Conservation (phyloP, 345 rosid genomes). For the Euphorbia peplus region DNA sequence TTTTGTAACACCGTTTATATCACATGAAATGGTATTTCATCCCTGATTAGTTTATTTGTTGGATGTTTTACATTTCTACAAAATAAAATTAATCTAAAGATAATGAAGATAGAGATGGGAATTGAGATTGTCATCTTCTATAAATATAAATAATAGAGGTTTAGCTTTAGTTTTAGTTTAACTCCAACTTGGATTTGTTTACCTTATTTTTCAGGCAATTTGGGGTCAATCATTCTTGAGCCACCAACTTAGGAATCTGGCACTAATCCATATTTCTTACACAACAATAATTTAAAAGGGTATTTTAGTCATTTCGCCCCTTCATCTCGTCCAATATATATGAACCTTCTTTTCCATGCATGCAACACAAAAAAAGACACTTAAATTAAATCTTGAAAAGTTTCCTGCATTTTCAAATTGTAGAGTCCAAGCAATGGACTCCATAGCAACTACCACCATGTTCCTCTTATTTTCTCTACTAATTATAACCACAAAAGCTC, state of each 20-base stretch:
- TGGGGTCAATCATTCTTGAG: not conserved
- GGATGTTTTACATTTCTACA: too few relatives aligned
- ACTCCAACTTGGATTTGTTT: too few relatives aligned
- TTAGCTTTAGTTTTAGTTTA: too few relatives aligned
- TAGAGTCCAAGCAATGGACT: conserved; percentile 42
- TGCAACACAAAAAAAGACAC: too few relatives aligned
- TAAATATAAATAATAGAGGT: too few relatives aligned
- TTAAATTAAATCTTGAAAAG: not conserved
- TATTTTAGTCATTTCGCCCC: conserved; percentile 23
- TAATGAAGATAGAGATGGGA: too few relatives aligned
- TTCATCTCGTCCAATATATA: conserved; percentile 11
- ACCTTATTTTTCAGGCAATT: too few relatives aligned
- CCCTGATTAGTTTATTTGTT: too few relatives aligned
- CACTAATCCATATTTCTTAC: not conserved
- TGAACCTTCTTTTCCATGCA: conserved; percentile 19
- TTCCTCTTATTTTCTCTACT: conserved; percentile 41
- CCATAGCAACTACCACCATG: conserved; percentile 1
- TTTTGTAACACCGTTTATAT: too few relatives aligned
- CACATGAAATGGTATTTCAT: too few relatives aligned
- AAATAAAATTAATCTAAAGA: too few relatives aligned
- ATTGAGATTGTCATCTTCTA: too few relatives aligned
- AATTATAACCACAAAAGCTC: conserved; percentile 33
- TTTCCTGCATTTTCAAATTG: not conserved
- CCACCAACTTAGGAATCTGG: not conserved
- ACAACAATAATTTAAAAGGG: conserved; percentile 31